These are phyloP conservation scores for Mediolabrus comicus DNA, from an alignment of 108 stramenopile genomes.

Conservation along the genomic window DNA sequence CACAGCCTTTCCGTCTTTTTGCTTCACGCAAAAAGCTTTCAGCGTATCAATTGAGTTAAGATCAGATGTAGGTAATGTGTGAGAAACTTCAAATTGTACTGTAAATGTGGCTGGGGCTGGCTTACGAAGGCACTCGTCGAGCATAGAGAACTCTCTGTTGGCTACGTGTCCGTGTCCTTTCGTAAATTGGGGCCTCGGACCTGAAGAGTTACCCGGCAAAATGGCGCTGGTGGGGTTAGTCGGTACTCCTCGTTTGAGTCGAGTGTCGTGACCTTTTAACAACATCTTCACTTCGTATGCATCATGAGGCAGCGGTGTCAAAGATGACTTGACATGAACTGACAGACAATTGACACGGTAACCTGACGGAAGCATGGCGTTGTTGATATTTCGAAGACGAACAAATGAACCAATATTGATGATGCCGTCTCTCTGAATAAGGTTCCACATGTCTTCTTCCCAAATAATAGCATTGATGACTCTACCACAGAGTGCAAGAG, in stretches of 20 bases:
- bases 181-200: background rate
- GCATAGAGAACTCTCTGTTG: conserved; percentile 8
- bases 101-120: conserved; percentile 31
- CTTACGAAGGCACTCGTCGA: conserved; percentile 30
- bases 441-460: conserved; percentile 78
- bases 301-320: conserved; percentile 65
- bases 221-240: conserved; percentile 57
- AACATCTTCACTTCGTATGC: conserved; percentile 63
- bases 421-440: conserved; percentile 41
- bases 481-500: conserved; percentile 61
- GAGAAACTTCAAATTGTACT: conserved; percentile 28
- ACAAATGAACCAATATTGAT: conserved; percentile 66
- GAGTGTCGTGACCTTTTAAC: conserved; percentile 52
- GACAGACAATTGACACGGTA: conserved; percentile 41
- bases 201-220: conserved; percentile 35
- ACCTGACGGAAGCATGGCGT: conserved; percentile 24
- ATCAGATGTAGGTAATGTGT: conserved; percentile 35
- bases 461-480: conserved; percentile 77
- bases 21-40: conserved; percentile 27
- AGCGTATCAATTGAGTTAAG: conserved; percentile 12
- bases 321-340: conserved; percentile 50
- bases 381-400: conserved; percentile 71
- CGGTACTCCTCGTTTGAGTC: conserved; percentile 42
- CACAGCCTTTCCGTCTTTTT: conserved; percentile 22
- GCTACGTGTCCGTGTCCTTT: background rate